Percentiles rank a stretch among this genome's conserved stretches.
Evolutionary conservation across 441 rosid species (phyloP).

Genomic region (Cnidoscolus chayamansa): DNA sequence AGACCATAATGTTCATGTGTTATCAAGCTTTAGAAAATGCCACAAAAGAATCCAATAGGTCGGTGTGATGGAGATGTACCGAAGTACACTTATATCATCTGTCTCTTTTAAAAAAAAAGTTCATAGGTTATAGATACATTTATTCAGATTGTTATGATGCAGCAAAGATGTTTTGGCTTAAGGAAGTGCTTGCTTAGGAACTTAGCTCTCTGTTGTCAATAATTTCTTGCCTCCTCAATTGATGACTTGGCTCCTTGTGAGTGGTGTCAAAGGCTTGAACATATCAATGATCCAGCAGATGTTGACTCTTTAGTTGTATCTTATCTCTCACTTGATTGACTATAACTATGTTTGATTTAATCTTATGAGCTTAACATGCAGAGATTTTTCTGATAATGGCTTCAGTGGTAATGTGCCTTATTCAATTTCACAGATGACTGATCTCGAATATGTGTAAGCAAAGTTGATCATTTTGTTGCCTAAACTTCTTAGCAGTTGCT

Average conservation of each 20-base stretch:
- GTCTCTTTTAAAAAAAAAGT: neutral
- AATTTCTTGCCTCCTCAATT: neutral
- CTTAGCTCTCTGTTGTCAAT: neutral
- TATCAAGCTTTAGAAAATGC: neutral
- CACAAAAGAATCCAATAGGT: neutral
- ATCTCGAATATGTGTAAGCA: slow-evolving; percentile 63
- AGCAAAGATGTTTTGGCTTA: neutral
- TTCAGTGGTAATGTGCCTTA: slow-evolving; percentile 80
- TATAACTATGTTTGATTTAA: no score
- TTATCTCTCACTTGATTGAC: no score
- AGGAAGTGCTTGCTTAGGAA: neutral
- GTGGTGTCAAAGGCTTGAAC: neutral
- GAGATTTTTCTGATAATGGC: slow-evolving; percentile 73
- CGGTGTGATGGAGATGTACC: neutral
- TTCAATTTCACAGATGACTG: slow-evolving; percentile 75
- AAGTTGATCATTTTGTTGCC: slow-evolving; percentile 10
- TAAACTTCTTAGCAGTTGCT: slow-evolving; percentile 7
- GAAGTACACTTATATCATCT: no score
- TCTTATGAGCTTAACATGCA: slow-evolving; percentile 31
- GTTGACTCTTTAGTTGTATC: no score
- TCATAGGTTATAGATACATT: neutral
- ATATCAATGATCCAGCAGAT: neutral
- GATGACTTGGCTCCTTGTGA: neutral
- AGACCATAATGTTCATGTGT: neutral
- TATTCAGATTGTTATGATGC: neutral